Evolutionary conservation across 257 asterid species (phyloP), one percentile per base, ranked within the genome.

Genomic region (Coffea canephora): DNA sequence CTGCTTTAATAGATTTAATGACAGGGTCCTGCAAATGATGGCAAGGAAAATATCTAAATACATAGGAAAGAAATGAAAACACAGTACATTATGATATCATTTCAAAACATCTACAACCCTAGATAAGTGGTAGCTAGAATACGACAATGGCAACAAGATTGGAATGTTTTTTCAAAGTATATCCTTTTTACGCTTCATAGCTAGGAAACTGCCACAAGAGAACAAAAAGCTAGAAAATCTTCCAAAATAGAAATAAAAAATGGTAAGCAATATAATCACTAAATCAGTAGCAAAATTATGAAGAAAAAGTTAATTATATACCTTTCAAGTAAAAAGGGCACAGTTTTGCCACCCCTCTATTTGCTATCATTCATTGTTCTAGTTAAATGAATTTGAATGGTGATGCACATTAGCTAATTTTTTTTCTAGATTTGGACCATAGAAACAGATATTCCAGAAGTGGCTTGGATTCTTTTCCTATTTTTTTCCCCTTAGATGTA

Each of bases 1-100:
- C 92, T 59, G 84, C 83, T 76, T 84, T 82, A 71, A 90, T 79
- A 23, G 90, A 83, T 62, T 81, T 88, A 1, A 90, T 84, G 79
- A 86, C 50, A n/a, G 92, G 89, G 64, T 89, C 95, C 95, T 90
- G 81, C 83, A 75, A 48, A 59, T 64, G 34, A 50, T 34, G 23
- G 45, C 45, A 52, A 12, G 34, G 21, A 70, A 70, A 41, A 23
- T 45, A 70, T 18, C 9, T 45, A 70, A 43, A 43, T 21, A 6
- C 57, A 3, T 34, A 49, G 49, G 81, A 68, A 21, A 77, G 36
- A 48, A 46, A 64, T 18, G 46, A 31, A 6, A 10, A 12, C 45
- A 10, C 41, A 25, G 74, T 59, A 59, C 59, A 59, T 21, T 31
- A 75, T 15, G 43, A 21, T 75, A 19, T 21, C 36, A 36, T n/a